phyloP scores from a whole-genome alignment of 139 green algal species.

The Chlorella vulgaris region DNA sequence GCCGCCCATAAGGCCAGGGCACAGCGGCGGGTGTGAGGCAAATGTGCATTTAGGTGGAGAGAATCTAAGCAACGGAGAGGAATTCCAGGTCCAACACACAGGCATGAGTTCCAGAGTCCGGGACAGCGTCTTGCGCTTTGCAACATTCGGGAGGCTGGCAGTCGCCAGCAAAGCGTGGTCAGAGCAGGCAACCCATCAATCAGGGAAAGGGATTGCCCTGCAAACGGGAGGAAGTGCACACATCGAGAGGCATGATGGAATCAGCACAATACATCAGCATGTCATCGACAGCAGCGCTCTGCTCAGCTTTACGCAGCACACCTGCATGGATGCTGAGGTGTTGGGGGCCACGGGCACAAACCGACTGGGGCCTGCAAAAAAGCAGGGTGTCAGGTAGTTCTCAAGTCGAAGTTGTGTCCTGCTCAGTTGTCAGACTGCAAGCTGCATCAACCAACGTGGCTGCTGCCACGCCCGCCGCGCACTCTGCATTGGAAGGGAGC shows the following conservation, averaged over 20 bases:
- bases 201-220: background rate
- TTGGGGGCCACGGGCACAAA: slow-evolving; percentile 8
- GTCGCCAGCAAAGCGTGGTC: too few species aligned
- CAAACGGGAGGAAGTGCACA: background rate
- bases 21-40: background rate
- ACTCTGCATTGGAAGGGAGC: slow-evolving; percentile 18
- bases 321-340: background rate
- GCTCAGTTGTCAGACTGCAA: background rate
- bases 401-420: too few species aligned
- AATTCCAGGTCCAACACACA: background rate
- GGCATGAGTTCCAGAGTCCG: background rate
- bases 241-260: too few species aligned
- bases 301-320: too few species aligned
- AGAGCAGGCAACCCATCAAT: too few species aligned
- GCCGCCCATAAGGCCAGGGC: too few species aligned
- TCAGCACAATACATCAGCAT: too few species aligned
- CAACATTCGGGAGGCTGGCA: too few species aligned
- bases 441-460: background rate
- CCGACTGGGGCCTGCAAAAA: background rate
- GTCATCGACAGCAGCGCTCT: too few species aligned
- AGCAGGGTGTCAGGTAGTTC: background rate
- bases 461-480: background rate
- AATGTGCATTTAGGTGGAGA: too few species aligned
- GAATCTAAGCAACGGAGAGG: background rate
- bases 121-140: too few species aligned